These are phyloP conservation scores for Sclerotinia glacialis DNA, from an alignment of 2,329 filamentous ascomycete species.

Conservation along the genomic window DNA sequence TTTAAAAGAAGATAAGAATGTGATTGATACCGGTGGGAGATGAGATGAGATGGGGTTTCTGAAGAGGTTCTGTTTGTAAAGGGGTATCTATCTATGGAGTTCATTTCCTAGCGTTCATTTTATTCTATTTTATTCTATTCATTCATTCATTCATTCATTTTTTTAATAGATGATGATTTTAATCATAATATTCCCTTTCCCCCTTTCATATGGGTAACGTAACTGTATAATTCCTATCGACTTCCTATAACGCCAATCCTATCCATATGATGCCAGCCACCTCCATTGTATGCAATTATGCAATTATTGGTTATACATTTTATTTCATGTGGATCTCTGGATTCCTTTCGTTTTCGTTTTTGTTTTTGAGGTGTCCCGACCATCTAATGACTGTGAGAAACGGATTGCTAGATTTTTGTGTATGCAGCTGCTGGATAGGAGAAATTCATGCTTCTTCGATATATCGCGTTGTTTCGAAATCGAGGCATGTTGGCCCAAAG, in stretches of 20 bases:
- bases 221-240: not conserved
- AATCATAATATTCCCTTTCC: not conserved
- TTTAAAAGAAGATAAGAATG: too few relatives aligned
- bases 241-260: slow-evolving; percentile 1
- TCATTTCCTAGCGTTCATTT: too few relatives aligned
- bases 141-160: too few relatives aligned
- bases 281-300: slow-evolving; percentile 14
- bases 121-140: too few relatives aligned
- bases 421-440: not conserved
- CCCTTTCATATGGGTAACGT: not conserved
- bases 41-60: too few relatives aligned
- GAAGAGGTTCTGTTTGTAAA: too few relatives aligned
- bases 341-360: slow-evolving; percentile 4
- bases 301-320: slow-evolving; percentile 16
- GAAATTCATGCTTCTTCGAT: not conserved
- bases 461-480: not conserved
- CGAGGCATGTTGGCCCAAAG: not conserved
- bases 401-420: not conserved
- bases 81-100: too few relatives aligned
- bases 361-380: not conserved
- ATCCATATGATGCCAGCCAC: not conserved
- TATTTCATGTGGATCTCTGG: not conserved
- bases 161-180: too few relatives aligned
- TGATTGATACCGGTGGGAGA: too few relatives aligned
- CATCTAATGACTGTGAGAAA: not conserved